These are phyloP conservation scores for Salmacisia buchloeana DNA, from an alignment of 1,284 basidiomycete genomes.

Conservation along the genomic window DNA sequence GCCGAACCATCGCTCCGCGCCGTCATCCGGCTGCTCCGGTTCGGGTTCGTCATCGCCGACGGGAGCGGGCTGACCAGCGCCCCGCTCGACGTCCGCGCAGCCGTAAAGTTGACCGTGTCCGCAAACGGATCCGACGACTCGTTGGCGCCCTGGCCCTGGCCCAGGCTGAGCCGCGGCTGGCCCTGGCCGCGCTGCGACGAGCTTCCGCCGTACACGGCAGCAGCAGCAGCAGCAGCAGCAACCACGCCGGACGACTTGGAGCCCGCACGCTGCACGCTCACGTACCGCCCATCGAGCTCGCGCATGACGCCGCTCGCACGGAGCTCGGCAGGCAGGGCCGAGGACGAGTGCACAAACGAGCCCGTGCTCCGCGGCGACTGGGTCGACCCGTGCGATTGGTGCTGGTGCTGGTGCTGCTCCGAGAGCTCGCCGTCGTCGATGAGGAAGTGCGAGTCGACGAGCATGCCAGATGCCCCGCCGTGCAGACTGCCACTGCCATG, in stretches of 20 bases:
- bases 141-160: no score
- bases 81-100: not conserved
- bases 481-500: no score
- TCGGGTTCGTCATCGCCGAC: slow-evolving; percentile 4
- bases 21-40: slow-evolving; percentile 30
- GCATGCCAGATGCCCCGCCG: no score
- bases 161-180: slow-evolving; percentile 22
- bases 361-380: no score
- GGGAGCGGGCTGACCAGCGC: slow-evolving; percentile 9
- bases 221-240: slow-evolving; percentile 22
- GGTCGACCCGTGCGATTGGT: not conserved
- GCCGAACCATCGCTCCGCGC: slow-evolving; percentile 19
- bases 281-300: not conserved
- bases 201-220: slow-evolving; percentile 7
- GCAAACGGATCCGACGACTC: not conserved
- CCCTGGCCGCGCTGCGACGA: slow-evolving; percentile 13
- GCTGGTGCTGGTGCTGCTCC: not conserved
- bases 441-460: not conserved
- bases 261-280: not conserved
- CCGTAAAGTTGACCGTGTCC: slow-evolving; percentile 9
- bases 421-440: not conserved
- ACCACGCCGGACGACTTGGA: no score
- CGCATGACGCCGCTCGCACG: not conserved
- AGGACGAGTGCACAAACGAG: no score
- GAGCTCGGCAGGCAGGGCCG: not conserved